phyloP scores from a whole-genome alignment of 169 alveolate species.

The Pseudocohnilembus persalinus region DNA sequence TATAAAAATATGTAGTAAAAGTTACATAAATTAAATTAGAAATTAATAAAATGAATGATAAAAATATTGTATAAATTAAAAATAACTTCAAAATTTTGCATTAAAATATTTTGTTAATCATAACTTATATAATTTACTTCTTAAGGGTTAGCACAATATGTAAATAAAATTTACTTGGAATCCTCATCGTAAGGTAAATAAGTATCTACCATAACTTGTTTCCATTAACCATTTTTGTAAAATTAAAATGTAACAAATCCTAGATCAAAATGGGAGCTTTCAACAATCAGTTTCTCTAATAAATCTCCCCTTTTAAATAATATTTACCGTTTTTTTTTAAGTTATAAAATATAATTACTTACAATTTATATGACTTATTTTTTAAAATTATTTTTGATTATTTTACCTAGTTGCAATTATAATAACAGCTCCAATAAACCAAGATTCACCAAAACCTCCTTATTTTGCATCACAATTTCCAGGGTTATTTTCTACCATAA shows the following conservation, averaged over 20 bases:
- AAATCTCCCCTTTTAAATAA: conserved; percentile 60
- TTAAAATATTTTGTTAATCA: too few relatives aligned
- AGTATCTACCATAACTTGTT: conserved; percentile 84
- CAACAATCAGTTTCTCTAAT: conserved; percentile 76
- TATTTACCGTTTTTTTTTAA: too few relatives aligned
- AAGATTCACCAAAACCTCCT: conserved; percentile 83
- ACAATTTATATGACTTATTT: too few relatives aligned
- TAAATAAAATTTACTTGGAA: conserved; percentile 68
- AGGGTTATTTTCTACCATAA: conserved; percentile 58
- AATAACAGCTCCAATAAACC: conserved; percentile 79
- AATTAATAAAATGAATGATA: too few relatives aligned
- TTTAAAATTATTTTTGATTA: too few relatives aligned
- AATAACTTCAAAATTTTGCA: too few relatives aligned
- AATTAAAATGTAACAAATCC: conserved; percentile 88
- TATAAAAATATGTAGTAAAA: too few relatives aligned
- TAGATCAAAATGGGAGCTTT: conserved; percentile 60
- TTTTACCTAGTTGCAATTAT: conserved; percentile 52
- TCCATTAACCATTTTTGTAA: conserved; percentile 88
- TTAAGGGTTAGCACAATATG: conserved; percentile 66
- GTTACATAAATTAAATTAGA: too few relatives aligned
- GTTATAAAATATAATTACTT: too few relatives aligned
- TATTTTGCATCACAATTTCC: conserved; percentile 78
- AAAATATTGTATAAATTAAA: too few relatives aligned
- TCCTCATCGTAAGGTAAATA: conserved; percentile 80
- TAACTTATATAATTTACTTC: conserved; percentile 24